Evolutionary conservation across 75 land plant genomes (phyloP).

Genomic region (Sequoia sempervirens): DNA sequence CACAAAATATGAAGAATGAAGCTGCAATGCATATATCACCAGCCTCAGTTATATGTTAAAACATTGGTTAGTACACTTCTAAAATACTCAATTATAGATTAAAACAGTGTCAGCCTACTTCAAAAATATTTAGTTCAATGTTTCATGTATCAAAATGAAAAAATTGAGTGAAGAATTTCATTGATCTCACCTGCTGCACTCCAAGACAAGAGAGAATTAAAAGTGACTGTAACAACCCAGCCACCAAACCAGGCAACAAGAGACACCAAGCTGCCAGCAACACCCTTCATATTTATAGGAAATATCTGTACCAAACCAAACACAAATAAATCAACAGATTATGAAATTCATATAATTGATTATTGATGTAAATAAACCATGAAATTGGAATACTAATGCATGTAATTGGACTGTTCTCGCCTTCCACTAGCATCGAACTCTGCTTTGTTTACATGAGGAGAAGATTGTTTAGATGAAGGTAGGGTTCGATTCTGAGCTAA

Average conservation of each 20-base stretch:
- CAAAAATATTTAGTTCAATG: not conserved
- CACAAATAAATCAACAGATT: not conserved
- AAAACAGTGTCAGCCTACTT: not conserved
- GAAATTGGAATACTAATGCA: not conserved
- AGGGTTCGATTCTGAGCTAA: not conserved
- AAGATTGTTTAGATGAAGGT: not conserved
- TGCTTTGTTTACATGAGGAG: not conserved
- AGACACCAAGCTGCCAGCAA: constrained; percentile 48
- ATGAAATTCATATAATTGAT: not conserved
- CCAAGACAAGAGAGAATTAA: constrained; percentile 42
- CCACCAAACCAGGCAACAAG: constrained; percentile 32
- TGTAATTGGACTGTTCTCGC: not conserved
- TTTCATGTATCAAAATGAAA: not conserved
- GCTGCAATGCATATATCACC: constrained; percentile 14
- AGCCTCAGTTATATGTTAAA: not conserved
- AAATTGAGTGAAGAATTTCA: not conserved
- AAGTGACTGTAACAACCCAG: constrained; percentile 35
- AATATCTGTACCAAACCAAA: constrained; percentile 37
- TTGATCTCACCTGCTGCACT: constrained; percentile 34
- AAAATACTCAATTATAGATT: not conserved
- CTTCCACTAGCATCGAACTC: not conserved
- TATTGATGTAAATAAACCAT: not conserved
- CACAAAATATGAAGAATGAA: constrained; percentile 30
- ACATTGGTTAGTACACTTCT: not conserved
- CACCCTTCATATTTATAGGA: constrained; percentile 42